Conservation (phyloP, 1,284 basidiomycete species). For the Cutaneotrichosporon dermatis region DNA sequence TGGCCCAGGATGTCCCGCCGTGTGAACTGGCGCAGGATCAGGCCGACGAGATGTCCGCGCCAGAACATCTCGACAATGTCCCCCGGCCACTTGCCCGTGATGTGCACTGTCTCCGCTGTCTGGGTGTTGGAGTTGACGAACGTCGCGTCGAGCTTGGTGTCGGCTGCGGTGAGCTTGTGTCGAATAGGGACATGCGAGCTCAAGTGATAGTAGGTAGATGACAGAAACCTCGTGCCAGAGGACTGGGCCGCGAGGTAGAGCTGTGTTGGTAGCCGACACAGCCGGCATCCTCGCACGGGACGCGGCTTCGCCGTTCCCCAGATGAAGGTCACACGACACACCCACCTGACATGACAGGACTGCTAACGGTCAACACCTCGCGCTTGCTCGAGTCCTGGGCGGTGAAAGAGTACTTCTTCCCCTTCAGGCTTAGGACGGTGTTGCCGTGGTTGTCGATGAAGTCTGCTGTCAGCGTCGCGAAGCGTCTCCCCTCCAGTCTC, state of each 20-base stretch:
- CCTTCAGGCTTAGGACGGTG: conserved; percentile 1
- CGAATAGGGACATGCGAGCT: no score
- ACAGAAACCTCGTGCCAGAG: not conserved
- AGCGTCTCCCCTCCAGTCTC: no score
- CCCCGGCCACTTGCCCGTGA: conserved; percentile 28
- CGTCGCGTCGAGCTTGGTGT: conserved; percentile 39
- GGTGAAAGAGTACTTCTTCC: not conserved
- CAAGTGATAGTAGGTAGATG: no score
- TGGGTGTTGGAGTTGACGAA: conserved; percentile 36
- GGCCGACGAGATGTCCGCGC: not conserved
- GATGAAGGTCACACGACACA: not conserved
- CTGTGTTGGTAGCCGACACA: not conserved
- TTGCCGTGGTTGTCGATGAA: conserved; percentile 1
- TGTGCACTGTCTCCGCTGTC: conserved; percentile 24
- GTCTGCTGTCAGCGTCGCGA: not conserved
- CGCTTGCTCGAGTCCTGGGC: not conserved
- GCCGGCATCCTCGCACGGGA: not conserved
- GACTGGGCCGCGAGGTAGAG: not conserved
- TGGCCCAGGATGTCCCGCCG: not conserved
- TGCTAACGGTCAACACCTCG: not conserved
- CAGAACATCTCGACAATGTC: conserved; percentile 3
- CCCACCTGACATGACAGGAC: not conserved
- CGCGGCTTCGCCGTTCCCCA: no score
- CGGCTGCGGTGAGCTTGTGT: conserved; percentile 21
- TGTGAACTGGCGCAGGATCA: not conserved